These are phyloP conservation scores for Neurospora sp. DNA, from an alignment of 495 filamentous ascomycete genomes.

Conservation along the genomic window DNA sequence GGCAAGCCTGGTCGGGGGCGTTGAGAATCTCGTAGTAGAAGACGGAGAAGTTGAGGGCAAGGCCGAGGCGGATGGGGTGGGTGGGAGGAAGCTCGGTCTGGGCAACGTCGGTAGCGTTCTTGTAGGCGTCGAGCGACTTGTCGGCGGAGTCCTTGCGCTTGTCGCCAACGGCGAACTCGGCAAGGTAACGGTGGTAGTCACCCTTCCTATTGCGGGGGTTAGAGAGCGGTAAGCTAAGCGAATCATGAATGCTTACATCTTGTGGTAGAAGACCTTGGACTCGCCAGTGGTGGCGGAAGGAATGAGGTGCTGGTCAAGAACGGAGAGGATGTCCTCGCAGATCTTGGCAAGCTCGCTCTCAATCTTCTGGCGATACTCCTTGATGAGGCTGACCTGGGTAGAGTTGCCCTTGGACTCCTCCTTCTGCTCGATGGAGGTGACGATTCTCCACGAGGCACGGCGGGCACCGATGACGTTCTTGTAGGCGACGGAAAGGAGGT, in stretches of 20 bases:
- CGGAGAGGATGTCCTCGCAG: conserved; percentile 97
- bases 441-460: conserved; percentile 99
- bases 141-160: conserved; percentile 95
- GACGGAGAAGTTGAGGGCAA: conserved; percentile 98
- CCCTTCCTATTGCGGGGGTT: conserved; percentile 67
- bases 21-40: conserved; percentile 99
- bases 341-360: conserved; percentile 98
- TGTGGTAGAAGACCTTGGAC: conserved; percentile 99
- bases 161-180: conserved; percentile 96
- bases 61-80: conserved; percentile 96
- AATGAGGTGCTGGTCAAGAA: conserved; percentile 93
- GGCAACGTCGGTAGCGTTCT: conserved; percentile 87
- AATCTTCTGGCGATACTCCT: conserved; percentile 99
- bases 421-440: conserved; percentile 99
- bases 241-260: conserved; percentile 62
- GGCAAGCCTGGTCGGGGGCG: conserved; percentile 96
- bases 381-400: conserved; percentile 84
- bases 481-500: conserved; percentile 98
- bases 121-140: conserved; percentile 97
- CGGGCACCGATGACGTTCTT: conserved; percentile 99
- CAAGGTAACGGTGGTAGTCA: conserved; percentile 99
- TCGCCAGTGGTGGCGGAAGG: conserved; percentile 93
- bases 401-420: conserved; percentile 99
- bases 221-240: conserved; percentile 9
- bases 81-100: conserved; percentile 96